Percentiles rank a stretch among this genome's conserved stretches.
phyloP scores from a whole-genome alignment of 176 grass and related monocot species.

The Musa troglodytarum region DNA sequence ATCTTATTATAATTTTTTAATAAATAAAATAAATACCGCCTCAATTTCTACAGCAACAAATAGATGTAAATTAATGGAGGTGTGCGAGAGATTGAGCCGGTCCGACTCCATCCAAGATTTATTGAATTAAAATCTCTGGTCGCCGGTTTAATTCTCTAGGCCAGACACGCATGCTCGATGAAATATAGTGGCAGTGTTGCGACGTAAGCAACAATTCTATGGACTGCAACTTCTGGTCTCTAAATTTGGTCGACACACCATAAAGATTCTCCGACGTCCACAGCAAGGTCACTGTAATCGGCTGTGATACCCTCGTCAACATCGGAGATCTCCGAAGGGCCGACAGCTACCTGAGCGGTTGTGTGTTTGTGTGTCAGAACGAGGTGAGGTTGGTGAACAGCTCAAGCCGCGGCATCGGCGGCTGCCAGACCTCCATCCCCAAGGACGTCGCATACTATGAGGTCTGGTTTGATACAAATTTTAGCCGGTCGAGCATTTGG shows the following conservation, averaged over 20 bases:
- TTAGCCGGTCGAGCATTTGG: conserved; percentile 12
- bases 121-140: too few species aligned
- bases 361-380: conserved; percentile 4
- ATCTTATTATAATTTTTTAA: too few species aligned
- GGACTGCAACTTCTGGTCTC: conserved; percentile 4
- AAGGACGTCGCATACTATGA: conserved; percentile 23
- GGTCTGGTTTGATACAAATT: conserved; percentile 30
- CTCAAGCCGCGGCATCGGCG: conserved; percentile 51
- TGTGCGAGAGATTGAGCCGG: too few species aligned
- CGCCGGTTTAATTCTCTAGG: not conserved
- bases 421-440: conserved; percentile 57
- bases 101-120: too few species aligned
- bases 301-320: conserved; percentile 54
- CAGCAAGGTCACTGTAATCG: conserved; percentile 61
- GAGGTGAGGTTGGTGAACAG: conserved; percentile 20
- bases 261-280: conserved; percentile 42
- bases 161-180: conserved; percentile 21
- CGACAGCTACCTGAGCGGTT: conserved; percentile 9
- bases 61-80: too few species aligned
- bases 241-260: not conserved
- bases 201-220: not conserved
- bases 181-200: conserved; percentile 40
- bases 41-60: too few species aligned
- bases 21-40: too few species aligned
- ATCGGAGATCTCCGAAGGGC: conserved; percentile 15